Base-by-base conservation (phyloP, 345 rosid species). In the Moricandia arvensis region DNA sequence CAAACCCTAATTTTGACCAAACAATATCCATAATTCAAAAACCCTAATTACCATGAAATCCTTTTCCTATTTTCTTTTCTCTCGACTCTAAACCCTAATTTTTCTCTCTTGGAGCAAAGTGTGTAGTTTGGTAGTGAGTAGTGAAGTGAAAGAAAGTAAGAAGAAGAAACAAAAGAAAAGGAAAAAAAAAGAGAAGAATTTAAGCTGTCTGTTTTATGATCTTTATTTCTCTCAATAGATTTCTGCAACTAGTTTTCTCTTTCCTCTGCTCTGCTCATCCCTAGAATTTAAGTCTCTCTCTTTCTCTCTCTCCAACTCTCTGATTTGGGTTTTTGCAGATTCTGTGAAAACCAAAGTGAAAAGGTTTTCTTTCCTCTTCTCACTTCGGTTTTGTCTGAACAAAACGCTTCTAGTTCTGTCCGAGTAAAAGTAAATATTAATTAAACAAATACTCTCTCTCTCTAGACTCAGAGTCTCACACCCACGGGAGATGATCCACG, bases 221-320 rank as follows among this genome's bases (percentile, higher is more conserved):
- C 31, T 55, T 47, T 79, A 49, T 18, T 68, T 37, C 21, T 78
- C 24, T 63, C 69, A 57, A 66, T 71, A 66, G 75, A 67, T 76
- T 74, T 76, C 87, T 84, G 87, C 96, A 82, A 82, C 88, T 65
- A 74, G 75, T 29, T 72, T 75, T 81, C 81, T 63, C 85, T 83
- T 71, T 82, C 82, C 63, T 68, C 75, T 68, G 64, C 79, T 79
- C 86, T 80, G 85, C 82, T 69, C 75, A 81, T 72, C 77, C 81
- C 81, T 24, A 60, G 49, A 80, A 80, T 76, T 84, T 70, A 82
- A 78, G 65, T 75, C 78, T 78, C 76, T 70, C 72, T 21, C 24
- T n/a, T n/a, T 21, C 24, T 26, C 10, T 66, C 66, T 47, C 72
- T 29, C 53, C 34, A 34, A 10, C 12, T 5, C 37, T 75, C 74